Evolutionary conservation across 2,329 filamentous ascomycete genomes (phyloP).

Genomic region (Curvularia verruculosa): DNA sequence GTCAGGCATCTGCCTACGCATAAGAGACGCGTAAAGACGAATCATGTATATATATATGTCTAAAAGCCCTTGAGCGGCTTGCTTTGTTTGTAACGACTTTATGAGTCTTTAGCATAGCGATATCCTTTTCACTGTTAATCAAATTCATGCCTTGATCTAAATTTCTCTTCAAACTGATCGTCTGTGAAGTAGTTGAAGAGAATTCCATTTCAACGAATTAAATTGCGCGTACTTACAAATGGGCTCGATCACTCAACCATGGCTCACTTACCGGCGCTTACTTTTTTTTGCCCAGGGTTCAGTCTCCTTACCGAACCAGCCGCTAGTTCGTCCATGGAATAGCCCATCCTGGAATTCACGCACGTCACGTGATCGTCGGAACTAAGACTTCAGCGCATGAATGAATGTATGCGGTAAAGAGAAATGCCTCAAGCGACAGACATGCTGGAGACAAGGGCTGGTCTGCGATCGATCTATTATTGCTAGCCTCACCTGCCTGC

Average conservation of each 20-base stretch:
- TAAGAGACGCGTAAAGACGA: slow-evolving; percentile 12
- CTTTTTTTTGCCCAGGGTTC: neutral
- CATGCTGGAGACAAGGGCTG: no score
- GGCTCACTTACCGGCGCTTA: neutral
- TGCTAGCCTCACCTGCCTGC: no score
- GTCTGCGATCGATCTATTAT: no score
- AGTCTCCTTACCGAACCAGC: no score
- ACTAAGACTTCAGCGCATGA: no score
- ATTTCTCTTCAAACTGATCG: neutral
- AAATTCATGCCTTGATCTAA: neutral
- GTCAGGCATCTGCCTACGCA: slow-evolving; percentile 42
- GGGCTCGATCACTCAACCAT: neutral
- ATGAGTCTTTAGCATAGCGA: slow-evolving; percentile 8
- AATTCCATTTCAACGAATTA: neutral
- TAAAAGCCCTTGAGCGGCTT: neutral
- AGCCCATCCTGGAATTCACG: no score
- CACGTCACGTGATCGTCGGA: no score
- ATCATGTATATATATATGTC: slow-evolving; percentile 11
- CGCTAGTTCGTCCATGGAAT: no score
- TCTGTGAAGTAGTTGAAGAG: neutral
- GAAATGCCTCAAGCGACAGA: no score
- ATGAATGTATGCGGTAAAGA: no score
- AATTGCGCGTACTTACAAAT: neutral
- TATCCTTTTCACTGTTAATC: neutral
- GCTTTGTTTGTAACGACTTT: slow-evolving; percentile 11